Percentiles rank a stretch among this genome's conserved stretches.
Conservation (phyloP, 1,284 basidiomycete genomes). For the Farysia itapuensis region DNA sequence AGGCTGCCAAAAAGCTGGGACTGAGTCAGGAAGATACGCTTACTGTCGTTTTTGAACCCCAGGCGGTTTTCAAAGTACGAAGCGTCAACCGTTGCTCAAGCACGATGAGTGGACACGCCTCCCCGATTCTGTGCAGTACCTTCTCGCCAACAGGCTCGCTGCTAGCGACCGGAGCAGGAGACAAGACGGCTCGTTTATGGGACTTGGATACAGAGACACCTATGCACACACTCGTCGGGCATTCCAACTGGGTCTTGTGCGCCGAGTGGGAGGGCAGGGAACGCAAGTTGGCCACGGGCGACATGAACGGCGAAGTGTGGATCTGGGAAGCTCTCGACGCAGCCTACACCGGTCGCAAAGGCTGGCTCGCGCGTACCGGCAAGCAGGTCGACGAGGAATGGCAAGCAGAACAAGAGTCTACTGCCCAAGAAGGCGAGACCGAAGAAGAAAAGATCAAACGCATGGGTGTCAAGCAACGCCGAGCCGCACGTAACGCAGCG, state of each 20-base stretch:
- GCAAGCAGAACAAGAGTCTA: constrained; percentile 8
- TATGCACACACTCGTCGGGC: constrained; percentile 81
- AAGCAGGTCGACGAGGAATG: constrained; percentile 48
- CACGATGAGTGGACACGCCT: constrained; percentile 78
- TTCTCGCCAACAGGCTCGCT: constrained; percentile 90
- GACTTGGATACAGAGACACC: constrained; percentile 91
- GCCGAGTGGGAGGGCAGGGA: constrained; percentile 96
- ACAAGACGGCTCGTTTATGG: constrained; percentile 90
- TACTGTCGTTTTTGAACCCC: constrained; percentile 66
- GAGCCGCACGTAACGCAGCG: constrained; percentile 49
- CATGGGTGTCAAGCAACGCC: constrained; percentile 46
- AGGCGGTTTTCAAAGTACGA: constrained; percentile 91
- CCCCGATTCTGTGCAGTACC: constrained; percentile 90
- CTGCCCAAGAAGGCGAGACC: background rate
- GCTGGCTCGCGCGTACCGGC: constrained; percentile 41
- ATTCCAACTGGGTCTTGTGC: constrained; percentile 92
- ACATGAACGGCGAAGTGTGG: constrained; percentile 56
- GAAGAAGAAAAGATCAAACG: constrained; percentile 8
- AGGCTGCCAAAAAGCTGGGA: constrained; percentile 47
- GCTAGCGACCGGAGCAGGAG: constrained; percentile 92
- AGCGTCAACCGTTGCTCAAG: constrained; percentile 90
- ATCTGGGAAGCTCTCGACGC: constrained; percentile 54
- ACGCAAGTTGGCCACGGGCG: constrained; percentile 78
- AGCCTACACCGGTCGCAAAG: constrained; percentile 36
- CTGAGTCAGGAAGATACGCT: constrained; percentile 55